phyloP scores from a whole-genome alignment of 2,329 filamentous ascomycete species.

The Hymenoscyphus repandus region DNA sequence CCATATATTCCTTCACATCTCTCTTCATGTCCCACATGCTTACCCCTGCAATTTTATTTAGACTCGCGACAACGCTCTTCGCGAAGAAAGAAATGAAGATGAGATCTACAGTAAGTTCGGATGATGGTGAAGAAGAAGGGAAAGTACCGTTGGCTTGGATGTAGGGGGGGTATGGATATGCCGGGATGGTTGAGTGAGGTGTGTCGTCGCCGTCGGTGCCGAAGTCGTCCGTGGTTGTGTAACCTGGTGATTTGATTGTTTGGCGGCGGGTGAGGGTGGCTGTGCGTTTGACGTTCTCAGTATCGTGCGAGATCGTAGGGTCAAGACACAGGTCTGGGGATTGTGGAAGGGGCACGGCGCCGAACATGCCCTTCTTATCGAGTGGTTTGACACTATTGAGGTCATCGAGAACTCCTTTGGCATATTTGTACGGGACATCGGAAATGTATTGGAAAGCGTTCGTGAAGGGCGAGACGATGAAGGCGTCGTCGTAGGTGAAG shows the following conservation, averaged over 20 bases:
- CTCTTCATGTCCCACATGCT: background rate
- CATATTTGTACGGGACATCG: constrained; percentile 52
- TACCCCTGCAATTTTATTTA: background rate
- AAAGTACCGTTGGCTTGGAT: constrained; percentile 66
- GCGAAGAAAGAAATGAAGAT: background rate
- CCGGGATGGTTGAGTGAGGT: constrained; percentile 66
- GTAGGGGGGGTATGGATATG: constrained; percentile 75
- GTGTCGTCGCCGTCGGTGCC: constrained; percentile 85
- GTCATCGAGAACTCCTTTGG: background rate
- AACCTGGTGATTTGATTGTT: constrained; percentile 52
- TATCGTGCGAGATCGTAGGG: constrained; percentile 11
- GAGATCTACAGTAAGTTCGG: constrained; percentile 35
- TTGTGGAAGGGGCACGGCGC: constrained; percentile 16
- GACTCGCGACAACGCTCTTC: background rate
- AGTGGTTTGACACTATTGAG: constrained; percentile 35
- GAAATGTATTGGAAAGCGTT: constrained; percentile 64
- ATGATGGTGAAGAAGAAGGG: constrained; percentile 39
- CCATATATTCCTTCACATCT: constrained; percentile 30
- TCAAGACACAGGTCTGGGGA: constrained; percentile 31
- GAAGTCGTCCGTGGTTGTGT: constrained; percentile 81
- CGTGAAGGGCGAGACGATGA: constrained; percentile 78
- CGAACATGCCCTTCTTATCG: constrained; percentile 60
- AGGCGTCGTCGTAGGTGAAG: constrained; percentile 82
- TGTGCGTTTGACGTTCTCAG: too few relatives aligned
- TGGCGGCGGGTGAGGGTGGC: too few relatives aligned